Percentiles rank a stretch among this genome's conserved stretches.
phyloP scores from a whole-genome alignment of 768 basidiomycete genomes.

The Boletus insuetus region DNA sequence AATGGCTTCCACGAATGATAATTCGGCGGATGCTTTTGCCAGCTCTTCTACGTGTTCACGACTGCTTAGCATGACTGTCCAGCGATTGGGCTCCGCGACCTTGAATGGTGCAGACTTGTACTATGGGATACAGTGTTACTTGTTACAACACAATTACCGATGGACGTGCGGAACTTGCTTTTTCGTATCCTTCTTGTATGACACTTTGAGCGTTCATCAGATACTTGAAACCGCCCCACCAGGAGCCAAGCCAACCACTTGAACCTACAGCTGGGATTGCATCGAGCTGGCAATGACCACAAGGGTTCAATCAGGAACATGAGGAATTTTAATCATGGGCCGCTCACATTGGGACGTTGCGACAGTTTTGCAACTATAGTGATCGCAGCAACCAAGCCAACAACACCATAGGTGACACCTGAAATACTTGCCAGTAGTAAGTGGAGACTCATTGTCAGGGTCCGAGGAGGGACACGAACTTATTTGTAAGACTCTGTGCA shows the following conservation, averaged over 20 bases:
- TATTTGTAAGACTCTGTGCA: no score
- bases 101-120: slow-evolving; percentile 29
- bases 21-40: neutral
- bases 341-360: neutral
- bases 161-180: slow-evolving; percentile 13
- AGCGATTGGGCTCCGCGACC: slow-evolving; percentile 27
- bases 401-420: neutral
- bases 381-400: neutral
- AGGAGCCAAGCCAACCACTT: neutral
- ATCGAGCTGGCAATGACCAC: neutral
- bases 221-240: neutral
- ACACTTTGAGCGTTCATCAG: slow-evolving; percentile 15
- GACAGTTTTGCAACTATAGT: neutral
- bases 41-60: slow-evolving; percentile 11
- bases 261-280: neutral
- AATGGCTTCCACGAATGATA: slow-evolving; percentile 16
- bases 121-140: neutral
- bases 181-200: slow-evolving; percentile 32
- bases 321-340: neutral
- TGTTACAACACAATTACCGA: neutral
- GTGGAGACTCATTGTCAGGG: no score
- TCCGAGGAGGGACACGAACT: no score
- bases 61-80: slow-evolving; percentile 39
- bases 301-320: neutral
- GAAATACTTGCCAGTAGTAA: neutral